Evolutionary conservation across 2,329 filamentous ascomycete genomes (phyloP).

Genomic region (Fusarium denticulatum): DNA sequence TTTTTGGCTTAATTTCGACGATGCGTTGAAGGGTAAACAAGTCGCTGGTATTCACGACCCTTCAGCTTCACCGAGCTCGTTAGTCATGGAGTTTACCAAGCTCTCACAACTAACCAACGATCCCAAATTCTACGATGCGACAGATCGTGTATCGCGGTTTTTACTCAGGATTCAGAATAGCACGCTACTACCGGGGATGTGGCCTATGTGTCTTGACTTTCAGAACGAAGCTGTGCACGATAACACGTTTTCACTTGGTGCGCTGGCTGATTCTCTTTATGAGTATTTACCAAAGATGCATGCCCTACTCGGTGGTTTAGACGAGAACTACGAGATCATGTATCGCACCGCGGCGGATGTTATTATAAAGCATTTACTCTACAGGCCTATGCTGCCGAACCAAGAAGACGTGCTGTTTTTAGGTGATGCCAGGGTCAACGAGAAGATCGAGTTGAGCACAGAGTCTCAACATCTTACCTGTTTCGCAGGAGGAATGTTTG

Average conservation of each 20-base stretch:
- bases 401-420: conserved; percentile 67
- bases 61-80: conserved; percentile 66
- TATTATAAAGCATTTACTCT: conserved; percentile 71
- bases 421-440: conserved; percentile 45
- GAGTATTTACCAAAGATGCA: conserved; percentile 72
- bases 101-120: conserved; percentile 78
- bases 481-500: conserved; percentile 75
- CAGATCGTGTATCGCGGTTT: conserved; percentile 76
- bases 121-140: conserved; percentile 79
- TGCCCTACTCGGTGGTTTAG: conserved; percentile 71
- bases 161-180: conserved; percentile 74
- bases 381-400: conserved; percentile 72
- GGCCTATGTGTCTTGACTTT: conserved; percentile 73
- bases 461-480: conserved; percentile 68
- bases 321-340: conserved; percentile 70
- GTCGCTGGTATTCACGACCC: conserved; percentile 60
- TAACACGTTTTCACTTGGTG: conserved; percentile 62
- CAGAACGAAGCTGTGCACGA: conserved; percentile 62
- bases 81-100: conserved; percentile 79
- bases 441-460: conserved; percentile 38
- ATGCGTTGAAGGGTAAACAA: conserved; percentile 56
- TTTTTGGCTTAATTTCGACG: conserved; percentile 58
- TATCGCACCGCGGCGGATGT: conserved; percentile 72
- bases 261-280: conserved; percentile 66
- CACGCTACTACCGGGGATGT: conserved; percentile 80